Conservation (phyloP, 1,284 basidiomycete genomes). For the Ganoderma sinense region DNA sequence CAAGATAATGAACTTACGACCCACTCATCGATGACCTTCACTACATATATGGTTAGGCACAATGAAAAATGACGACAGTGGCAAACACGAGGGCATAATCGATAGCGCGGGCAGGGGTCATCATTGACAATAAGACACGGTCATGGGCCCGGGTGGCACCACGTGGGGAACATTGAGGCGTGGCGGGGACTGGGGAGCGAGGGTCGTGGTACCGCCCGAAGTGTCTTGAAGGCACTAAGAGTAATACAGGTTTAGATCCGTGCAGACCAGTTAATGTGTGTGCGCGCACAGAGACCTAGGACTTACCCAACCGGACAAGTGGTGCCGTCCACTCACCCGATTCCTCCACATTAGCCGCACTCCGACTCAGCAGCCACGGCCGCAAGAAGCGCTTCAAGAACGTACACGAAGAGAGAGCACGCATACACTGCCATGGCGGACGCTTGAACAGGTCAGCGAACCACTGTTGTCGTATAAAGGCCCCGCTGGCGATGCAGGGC, state of each 20-base stretch:
- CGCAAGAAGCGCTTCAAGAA: not conserved
- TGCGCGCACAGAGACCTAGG: not conserved
- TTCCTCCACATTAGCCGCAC: conserved; percentile 46
- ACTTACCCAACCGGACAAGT: conserved; percentile 42
- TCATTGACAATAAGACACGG: no score
- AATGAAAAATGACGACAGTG: no score
- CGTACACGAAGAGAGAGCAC: not conserved
- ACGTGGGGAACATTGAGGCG: not conserved
- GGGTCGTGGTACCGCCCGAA: not conserved
- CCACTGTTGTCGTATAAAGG: no score
- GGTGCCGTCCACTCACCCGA: conserved; percentile 42
- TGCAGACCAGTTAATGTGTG: not conserved
- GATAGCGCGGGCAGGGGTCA: no score
- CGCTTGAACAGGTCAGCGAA: no score
- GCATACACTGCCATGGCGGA: conserved; percentile 3
- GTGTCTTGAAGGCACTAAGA: conserved; percentile 46
- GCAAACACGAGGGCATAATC: no score
- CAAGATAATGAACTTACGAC: not conserved
- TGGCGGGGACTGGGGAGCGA: not conserved
- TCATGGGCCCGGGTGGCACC: no score
- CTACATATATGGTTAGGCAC: no score
- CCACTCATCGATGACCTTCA: no score
- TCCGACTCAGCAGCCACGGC: conserved; percentile 14
- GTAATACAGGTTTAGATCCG: conserved; percentile 41
- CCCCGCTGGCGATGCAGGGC: no score